Evolutionary conservation across 257 asterid genomes (phyloP).

Genomic region (Nicotiana tabacum): DNA sequence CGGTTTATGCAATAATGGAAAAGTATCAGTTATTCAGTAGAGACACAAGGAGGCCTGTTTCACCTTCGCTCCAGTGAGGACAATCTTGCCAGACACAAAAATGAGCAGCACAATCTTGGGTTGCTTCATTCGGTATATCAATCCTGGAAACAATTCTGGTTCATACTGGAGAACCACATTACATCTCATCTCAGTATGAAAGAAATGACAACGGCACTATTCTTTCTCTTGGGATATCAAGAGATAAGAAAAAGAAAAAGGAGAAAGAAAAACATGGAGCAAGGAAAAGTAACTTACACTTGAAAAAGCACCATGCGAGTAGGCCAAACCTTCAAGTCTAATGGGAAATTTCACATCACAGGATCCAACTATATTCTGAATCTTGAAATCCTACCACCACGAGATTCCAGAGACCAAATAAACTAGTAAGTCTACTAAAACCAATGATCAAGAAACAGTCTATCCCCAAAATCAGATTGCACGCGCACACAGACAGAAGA

Average conservation of each 20-base stretch:
- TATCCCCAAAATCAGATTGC: background rate
- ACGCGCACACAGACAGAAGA: too few relatives aligned
- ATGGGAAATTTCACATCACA: constrained; percentile 34
- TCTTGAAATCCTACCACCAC: constrained; percentile 29
- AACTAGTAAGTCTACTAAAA: background rate
- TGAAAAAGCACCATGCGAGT: constrained; percentile 29
- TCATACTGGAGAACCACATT: constrained; percentile 10
- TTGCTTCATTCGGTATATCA: constrained; percentile 17
- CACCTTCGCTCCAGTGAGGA: constrained; percentile 25
- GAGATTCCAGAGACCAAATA: background rate
- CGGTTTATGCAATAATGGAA: background rate
- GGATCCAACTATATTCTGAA: constrained; percentile 35
- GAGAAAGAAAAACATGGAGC: too few relatives aligned
- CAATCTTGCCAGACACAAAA: constrained; percentile 21
- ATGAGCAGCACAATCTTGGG: constrained; percentile 18
- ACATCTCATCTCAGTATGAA: background rate
- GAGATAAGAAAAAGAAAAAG: too few relatives aligned
- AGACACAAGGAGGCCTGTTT: background rate
- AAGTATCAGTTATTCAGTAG: background rate
- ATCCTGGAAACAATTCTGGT: constrained; percentile 21
- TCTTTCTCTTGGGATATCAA: too few relatives aligned
- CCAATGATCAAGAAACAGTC: background rate
- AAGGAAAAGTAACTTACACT: constrained; percentile 22
- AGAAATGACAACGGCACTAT: too few relatives aligned
- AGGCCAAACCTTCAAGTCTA: constrained; percentile 34